Evolutionary conservation across 352 stramenopile species (phyloP).

Genomic region (Pythium vanterpoolii): DNA sequence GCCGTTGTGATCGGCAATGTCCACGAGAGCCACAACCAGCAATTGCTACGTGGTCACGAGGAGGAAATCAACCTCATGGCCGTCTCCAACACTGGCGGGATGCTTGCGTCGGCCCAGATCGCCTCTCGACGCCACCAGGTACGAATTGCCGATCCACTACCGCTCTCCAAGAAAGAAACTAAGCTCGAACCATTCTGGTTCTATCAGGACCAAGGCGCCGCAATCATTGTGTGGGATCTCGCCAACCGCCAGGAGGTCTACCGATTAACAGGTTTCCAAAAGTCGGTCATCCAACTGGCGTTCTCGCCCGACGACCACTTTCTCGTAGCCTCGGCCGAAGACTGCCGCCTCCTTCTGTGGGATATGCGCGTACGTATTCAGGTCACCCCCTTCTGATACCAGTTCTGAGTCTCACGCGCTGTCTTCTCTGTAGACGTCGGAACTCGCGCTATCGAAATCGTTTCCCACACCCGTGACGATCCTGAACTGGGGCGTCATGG

Average conservation of each 20-base stretch:
- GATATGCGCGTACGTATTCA: constrained; percentile 53
- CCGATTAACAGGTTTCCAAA: constrained; percentile 53
- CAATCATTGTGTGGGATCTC: constrained; percentile 54
- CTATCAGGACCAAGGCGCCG: constrained; percentile 31
- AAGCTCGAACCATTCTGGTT: background rate
- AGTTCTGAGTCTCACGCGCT: background rate
- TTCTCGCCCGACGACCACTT: constrained; percentile 82
- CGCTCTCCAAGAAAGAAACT: background rate
- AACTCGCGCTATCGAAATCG: constrained; percentile 62
- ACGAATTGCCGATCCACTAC: background rate
- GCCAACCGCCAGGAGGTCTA: constrained; percentile 40
- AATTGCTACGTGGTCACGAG: constrained; percentile 37
- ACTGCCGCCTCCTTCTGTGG: constrained; percentile 70
- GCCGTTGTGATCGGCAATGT: constrained; percentile 31
- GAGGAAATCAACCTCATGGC: constrained; percentile 36
- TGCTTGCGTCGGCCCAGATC: constrained; percentile 33
- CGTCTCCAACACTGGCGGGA: constrained; percentile 26
- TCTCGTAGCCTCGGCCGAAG: constrained; percentile 57
- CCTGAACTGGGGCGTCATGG: constrained; percentile 62
- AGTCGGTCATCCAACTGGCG: constrained; percentile 55
- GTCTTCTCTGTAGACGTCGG: constrained; percentile 42
- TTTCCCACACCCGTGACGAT: constrained; percentile 64
- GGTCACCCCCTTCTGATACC: too few species aligned
- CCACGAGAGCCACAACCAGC: constrained; percentile 32
- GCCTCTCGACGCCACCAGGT: constrained; percentile 25